These are phyloP conservation scores for Lachnellula arida DNA, from an alignment of 2,329 filamentous ascomycete species.

Conservation along the genomic window DNA sequence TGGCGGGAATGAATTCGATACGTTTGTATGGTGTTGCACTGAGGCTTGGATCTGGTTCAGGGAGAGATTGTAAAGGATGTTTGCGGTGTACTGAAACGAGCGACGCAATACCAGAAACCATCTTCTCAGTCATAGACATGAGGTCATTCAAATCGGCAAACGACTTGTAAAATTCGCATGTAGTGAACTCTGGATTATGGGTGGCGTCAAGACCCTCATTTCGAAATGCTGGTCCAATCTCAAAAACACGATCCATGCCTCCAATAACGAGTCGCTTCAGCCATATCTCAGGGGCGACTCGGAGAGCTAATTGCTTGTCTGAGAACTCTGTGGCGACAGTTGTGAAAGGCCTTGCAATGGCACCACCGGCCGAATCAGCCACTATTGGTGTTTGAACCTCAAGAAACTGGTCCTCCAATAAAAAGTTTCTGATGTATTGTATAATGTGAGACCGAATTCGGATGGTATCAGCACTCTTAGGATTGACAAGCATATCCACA, in stretches of 20 bases:
- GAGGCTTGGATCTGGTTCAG: slow-evolving; percentile 43
- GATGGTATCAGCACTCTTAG: slow-evolving; percentile 61
- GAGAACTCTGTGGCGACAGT: slow-evolving; percentile 74
- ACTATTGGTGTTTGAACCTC: slow-evolving; percentile 92
- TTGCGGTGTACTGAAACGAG: slow-evolving; percentile 45
- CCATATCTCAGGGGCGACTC: slow-evolving; percentile 93
- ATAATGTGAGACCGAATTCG: slow-evolving; percentile 71
- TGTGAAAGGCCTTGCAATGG: slow-evolving; percentile 78
- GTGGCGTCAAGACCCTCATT: slow-evolving; percentile 90
- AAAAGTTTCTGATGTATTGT: slow-evolving; percentile 66
- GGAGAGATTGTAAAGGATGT: slow-evolving; percentile 42
- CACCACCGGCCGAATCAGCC: slow-evolving; percentile 77
- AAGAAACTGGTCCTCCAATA: slow-evolving; percentile 67
- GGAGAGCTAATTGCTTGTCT: slow-evolving; percentile 65
- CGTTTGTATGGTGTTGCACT: slow-evolving; percentile 56
- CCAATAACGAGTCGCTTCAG: slow-evolving; percentile 88
- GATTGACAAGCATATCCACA: slow-evolving; percentile 79
- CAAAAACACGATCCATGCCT: slow-evolving; percentile 83
- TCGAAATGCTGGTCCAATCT: slow-evolving; percentile 87
- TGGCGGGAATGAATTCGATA: slow-evolving; percentile 75
- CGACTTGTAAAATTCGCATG: slow-evolving; percentile 93
- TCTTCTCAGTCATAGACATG: slow-evolving; percentile 67
- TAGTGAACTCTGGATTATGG: slow-evolving; percentile 96
- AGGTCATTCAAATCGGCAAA: slow-evolving; percentile 73
- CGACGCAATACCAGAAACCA: slow-evolving; percentile 57